These are phyloP conservation scores for Globisporangium iwayamae DNA, from an alignment of 352 stramenopile genomes.

Conservation along the genomic window DNA sequence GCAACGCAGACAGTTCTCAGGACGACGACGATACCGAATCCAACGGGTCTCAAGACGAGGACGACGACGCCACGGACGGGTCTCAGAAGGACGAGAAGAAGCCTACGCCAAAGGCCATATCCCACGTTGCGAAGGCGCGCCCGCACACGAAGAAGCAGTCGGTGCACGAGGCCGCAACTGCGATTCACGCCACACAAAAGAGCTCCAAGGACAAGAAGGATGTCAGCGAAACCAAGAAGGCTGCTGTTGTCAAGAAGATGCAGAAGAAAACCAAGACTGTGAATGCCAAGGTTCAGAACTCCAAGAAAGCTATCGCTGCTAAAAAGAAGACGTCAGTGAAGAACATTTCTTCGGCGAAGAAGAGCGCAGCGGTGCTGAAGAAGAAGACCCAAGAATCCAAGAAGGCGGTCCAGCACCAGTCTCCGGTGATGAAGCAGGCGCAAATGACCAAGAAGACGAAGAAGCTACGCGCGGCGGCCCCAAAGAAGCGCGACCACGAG, in stretches of 20 bases:
- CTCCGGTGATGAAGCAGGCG: background rate
- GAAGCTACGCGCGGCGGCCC: no score
- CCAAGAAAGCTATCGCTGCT: background rate
- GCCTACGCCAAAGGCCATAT: background rate
- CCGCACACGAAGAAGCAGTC: background rate
- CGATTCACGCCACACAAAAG: background rate
- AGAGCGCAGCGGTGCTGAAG: no score
- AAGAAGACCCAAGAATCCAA: background rate
- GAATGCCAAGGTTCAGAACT: no score
- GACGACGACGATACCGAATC: slow-evolving; percentile 10
- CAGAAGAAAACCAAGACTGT: background rate
- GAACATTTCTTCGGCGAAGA: background rate
- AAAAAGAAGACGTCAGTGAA: slow-evolving; percentile 1
- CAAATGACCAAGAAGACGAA: background rate
- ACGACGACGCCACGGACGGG: background rate
- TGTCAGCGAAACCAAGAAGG: background rate
- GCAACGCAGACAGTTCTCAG: background rate
- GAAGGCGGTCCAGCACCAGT: background rate
- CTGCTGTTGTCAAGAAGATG: background rate
- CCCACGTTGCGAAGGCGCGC: background rate
- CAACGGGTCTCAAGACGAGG: slow-evolving; percentile 5
- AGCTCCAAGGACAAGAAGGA: slow-evolving; percentile 2
- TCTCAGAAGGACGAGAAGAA: slow-evolving; percentile 1
- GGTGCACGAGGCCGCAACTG: background rate
- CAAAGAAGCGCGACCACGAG: background rate